A percentile compares a stretch with the other conserved stretches of the same genome.
These are phyloP conservation scores for Pseudocercospora vitis DNA, from an alignment of 2,329 filamentous ascomycete species.

Conservation along the genomic window DNA sequence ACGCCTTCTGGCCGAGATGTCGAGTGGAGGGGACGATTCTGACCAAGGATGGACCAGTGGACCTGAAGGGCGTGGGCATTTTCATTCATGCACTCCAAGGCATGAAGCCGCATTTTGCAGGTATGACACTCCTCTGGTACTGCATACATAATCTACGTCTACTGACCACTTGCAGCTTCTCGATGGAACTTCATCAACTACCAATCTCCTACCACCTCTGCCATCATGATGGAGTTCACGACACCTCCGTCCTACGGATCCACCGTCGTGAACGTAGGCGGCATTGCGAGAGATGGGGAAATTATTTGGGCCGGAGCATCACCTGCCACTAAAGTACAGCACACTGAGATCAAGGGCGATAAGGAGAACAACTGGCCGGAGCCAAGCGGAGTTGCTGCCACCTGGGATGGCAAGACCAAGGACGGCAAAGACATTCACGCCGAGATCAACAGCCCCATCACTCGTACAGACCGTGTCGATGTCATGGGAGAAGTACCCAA, in stretches of 20 bases:
- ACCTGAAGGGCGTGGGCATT: slow-evolving; percentile 76
- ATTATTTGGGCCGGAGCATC: slow-evolving; percentile 70
- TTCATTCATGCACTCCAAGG: slow-evolving; percentile 87
- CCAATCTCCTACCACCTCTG: slow-evolving; percentile 82
- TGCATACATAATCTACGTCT: not conserved
- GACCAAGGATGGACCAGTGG: slow-evolving; percentile 75
- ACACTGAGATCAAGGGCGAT: slow-evolving; percentile 70
- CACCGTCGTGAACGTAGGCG: slow-evolving; percentile 79
- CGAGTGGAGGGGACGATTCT: slow-evolving; percentile 78
- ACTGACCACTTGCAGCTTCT: slow-evolving; percentile 55
- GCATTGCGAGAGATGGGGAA: slow-evolving; percentile 76
- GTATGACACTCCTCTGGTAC: no score
- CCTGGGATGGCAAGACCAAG: slow-evolving; percentile 75
- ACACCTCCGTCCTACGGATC: slow-evolving; percentile 91
- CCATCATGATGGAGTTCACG: slow-evolving; percentile 91
- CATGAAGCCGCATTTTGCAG: slow-evolving; percentile 98
- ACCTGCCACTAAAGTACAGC: slow-evolving; percentile 64
- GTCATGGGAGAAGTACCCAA: slow-evolving; percentile 95
- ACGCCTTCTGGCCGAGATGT: slow-evolving; percentile 92
- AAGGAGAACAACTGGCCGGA: slow-evolving; percentile 84
- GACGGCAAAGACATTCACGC: slow-evolving; percentile 74
- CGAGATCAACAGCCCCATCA: slow-evolving; percentile 65
- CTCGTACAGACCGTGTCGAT: slow-evolving; percentile 78
- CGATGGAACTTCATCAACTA: slow-evolving; percentile 94
- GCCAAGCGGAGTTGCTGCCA: slow-evolving; percentile 71